A percentile compares a stretch with the other conserved stretches of the same genome.
Evolutionary conservation across 805 yeast species (phyloP).

Genomic region (Hemisphaericaspora nanyangensis): DNA sequence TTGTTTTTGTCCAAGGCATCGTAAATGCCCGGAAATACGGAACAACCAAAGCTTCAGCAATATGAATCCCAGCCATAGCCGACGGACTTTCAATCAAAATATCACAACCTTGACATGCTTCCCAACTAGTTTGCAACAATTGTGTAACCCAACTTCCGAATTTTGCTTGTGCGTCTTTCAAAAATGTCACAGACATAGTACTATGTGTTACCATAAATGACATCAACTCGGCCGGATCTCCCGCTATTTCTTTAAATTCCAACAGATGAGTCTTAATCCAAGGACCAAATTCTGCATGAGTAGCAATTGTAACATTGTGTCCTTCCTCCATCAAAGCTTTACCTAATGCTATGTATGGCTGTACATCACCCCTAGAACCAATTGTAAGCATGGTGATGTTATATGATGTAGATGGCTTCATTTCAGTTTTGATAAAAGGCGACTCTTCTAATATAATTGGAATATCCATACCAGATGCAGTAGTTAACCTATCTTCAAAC

Average conservation of each 20-base stretch:
- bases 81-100: slow-evolving; percentile 92
- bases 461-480: slow-evolving; percentile 57
- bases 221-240: slow-evolving; percentile 91
- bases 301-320: slow-evolving; percentile 77
- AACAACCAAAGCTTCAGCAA: slow-evolving; percentile 85
- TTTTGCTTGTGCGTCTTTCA: slow-evolving; percentile 76
- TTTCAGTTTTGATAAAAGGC: slow-evolving; percentile 48
- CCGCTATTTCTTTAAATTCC: slow-evolving; percentile 73
- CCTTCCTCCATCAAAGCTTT: slow-evolving; percentile 77
- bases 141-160: slow-evolving; percentile 84
- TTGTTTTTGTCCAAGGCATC: slow-evolving; percentile 97
- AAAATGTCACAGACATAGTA: slow-evolving; percentile 73
- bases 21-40: slow-evolving; percentile 95
- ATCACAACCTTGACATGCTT: slow-evolving; percentile 80
- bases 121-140: slow-evolving; percentile 71
- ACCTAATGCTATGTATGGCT: slow-evolving; percentile 90
- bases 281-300: slow-evolving; percentile 75
- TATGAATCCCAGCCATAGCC: slow-evolving; percentile 92
- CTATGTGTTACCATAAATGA: slow-evolving; percentile 90
- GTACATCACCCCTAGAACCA: slow-evolving; percentile 96
- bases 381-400: slow-evolving; percentile 75
- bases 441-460: slow-evolving; percentile 69
- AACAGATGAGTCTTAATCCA: slow-evolving; percentile 72
- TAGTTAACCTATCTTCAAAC: slow-evolving; percentile 62
- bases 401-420: slow-evolving; percentile 52